phyloP scores from a whole-genome alignment of 257 asterid genomes.

The Solanum corneliomulleri region DNA sequence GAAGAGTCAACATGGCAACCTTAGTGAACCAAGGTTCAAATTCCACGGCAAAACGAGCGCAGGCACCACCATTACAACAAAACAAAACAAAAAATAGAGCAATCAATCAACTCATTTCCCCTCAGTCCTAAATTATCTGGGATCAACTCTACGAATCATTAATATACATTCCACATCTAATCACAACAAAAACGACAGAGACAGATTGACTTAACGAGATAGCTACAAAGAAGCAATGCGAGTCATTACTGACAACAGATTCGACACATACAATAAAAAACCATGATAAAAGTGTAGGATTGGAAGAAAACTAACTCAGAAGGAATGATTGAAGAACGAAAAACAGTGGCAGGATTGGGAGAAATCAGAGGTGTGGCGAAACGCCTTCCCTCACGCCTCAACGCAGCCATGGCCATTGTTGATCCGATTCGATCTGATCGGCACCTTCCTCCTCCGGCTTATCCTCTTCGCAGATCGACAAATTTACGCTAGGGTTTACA shows the following conservation, averaged over 20 bases:
- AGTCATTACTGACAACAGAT: not conserved
- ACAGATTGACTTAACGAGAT: not conserved
- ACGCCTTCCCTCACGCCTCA: slow-evolving; percentile 93
- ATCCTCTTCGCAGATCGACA: not conserved
- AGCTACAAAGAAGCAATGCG: not conserved
- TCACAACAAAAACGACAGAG: not conserved
- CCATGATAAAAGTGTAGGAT: not conserved
- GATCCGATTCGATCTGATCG: slow-evolving; percentile 1
- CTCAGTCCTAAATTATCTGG: not conserved
- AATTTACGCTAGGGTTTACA: not conserved
- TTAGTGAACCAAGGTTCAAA: not conserved
- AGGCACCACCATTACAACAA: not conserved
- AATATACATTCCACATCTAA: not conserved
- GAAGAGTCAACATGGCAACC: not conserved
- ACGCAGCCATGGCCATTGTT: slow-evolving; percentile 79
- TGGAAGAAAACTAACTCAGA: slow-evolving; percentile 36
- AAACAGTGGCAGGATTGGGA: slow-evolving; percentile 33
- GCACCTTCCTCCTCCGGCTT: not conserved
- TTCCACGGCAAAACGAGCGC: not conserved
- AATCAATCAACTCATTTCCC: not conserved
- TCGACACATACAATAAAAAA: not conserved
- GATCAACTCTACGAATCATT: not conserved
- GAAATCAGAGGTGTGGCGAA: slow-evolving; percentile 59
- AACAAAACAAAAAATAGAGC: not conserved
- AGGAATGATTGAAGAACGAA: slow-evolving; percentile 53